A percentile compares a stretch with the other conserved stretches of the same genome.
Evolutionary conservation across 2,329 filamentous ascomycete genomes (phyloP).

Genomic region (Aureobasidium vineae): DNA sequence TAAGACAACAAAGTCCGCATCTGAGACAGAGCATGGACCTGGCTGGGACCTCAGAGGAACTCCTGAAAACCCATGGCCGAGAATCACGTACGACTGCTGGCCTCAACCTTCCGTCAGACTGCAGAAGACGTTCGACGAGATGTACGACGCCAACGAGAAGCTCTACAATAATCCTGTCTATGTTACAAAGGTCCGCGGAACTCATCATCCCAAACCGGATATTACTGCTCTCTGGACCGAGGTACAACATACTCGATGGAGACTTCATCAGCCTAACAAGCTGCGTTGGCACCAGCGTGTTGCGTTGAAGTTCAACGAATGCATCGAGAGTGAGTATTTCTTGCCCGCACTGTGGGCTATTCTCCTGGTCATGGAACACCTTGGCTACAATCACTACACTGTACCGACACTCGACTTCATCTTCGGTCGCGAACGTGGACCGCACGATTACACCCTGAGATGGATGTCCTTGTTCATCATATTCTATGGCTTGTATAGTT

Average conservation of each 20-base stretch:
- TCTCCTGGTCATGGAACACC: neutral
- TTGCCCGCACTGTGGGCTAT: neutral
- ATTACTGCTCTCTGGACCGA: neutral
- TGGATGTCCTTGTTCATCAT: neutral
- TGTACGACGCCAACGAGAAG: neutral
- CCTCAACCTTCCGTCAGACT: neutral
- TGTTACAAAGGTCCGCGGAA: neutral
- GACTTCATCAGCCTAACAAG: neutral
- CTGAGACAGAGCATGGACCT: neutral
- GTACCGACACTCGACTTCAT: neutral
- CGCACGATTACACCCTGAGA: neutral
- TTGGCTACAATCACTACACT: neutral
- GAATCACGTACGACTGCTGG: constrained; percentile 4
- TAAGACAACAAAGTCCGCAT: neutral
- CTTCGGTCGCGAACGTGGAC: neutral
- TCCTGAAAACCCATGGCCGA: neutral
- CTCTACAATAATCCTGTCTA: neutral
- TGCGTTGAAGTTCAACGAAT: neutral
- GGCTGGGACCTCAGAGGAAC: neutral
- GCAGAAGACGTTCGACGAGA: neutral
- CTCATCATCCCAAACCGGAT: neutral
- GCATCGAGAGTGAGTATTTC: neutral
- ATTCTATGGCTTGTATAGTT: neutral
- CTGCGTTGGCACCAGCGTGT: neutral
- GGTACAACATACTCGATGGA: neutral